A percentile compares a stretch with the other conserved stretches of the same genome.
These are phyloP conservation scores for Bombardia bombarda DNA, from an alignment of 495 filamentous ascomycete genomes.

Conservation along the genomic window DNA sequence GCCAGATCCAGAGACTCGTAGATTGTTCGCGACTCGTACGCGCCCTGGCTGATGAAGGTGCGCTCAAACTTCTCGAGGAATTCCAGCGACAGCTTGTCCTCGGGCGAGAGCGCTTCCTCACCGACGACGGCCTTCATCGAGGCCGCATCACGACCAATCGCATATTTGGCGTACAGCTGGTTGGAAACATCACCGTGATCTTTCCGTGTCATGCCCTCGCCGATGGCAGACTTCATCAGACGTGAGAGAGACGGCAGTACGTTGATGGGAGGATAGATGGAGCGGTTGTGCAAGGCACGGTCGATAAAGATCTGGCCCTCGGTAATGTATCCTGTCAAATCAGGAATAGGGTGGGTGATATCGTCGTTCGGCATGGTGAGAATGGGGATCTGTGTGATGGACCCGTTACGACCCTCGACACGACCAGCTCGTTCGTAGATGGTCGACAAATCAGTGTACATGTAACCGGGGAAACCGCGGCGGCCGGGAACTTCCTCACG, in stretches of 20 bases:
- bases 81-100: slow-evolving; percentile 96
- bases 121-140: slow-evolving; percentile 99
- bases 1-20: slow-evolving; percentile 90
- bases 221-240: slow-evolving; percentile 99
- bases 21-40: slow-evolving; percentile 86
- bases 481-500: slow-evolving; percentile 99
- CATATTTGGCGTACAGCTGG: slow-evolving; percentile 99
- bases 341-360: slow-evolving; percentile 98
- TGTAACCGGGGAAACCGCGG: slow-evolving; percentile 99
- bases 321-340: slow-evolving; percentile 97
- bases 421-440: slow-evolving; percentile 99
- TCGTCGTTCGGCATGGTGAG: slow-evolving; percentile 99
- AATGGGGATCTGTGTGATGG: slow-evolving; percentile 98
- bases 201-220: slow-evolving; percentile 87
- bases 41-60: slow-evolving; percentile 81
- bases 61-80: slow-evolving; percentile 98
- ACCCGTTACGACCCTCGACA: slow-evolving; percentile 94
- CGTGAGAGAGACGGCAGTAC: slow-evolving; percentile 96
- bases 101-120: slow-evolving; percentile 87
- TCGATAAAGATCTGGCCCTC: slow-evolving; percentile 99
- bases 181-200: slow-evolving; percentile 98
- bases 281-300: slow-evolving; percentile 89
- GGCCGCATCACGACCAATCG: slow-evolving; percentile 95
- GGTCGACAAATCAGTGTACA: slow-evolving; percentile 99
- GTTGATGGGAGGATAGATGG: slow-evolving; percentile 98